These are phyloP conservation scores for Punica granatum DNA, from an alignment of 345 rosid species.

Conservation along the genomic window DNA sequence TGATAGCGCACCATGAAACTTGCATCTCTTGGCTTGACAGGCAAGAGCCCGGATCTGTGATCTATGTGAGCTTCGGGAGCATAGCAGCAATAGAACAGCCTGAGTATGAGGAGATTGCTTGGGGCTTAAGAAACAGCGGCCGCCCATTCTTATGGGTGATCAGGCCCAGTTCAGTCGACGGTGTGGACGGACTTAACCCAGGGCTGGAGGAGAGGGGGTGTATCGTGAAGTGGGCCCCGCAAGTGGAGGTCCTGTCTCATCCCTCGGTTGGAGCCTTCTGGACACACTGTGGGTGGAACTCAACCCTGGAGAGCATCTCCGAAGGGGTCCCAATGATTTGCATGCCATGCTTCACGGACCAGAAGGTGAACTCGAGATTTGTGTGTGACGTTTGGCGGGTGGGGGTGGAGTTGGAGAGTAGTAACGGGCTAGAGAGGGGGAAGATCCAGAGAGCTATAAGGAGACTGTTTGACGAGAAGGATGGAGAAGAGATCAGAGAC, in stretches of 20 bases:
- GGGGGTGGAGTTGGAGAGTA: slow-evolving; percentile 16
- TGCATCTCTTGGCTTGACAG: slow-evolving; percentile 49
- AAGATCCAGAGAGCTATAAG: slow-evolving; percentile 12
- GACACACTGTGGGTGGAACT: slow-evolving; percentile 42
- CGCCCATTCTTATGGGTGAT: slow-evolving; percentile 65
- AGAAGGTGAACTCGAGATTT: slow-evolving; percentile 20
- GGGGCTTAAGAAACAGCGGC: slow-evolving; percentile 39
- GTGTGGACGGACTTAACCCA: slow-evolving; percentile 25
- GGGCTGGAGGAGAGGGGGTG: slow-evolving; percentile 21
- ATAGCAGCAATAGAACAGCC: slow-evolving; percentile 25
- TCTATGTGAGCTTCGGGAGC: slow-evolving; percentile 64
- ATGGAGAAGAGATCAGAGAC: slow-evolving; percentile 20
- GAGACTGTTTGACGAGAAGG: slow-evolving; percentile 18
- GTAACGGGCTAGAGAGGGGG: slow-evolving; percentile 17
- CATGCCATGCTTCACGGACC: slow-evolving; percentile 30
- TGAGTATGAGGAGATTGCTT: slow-evolving; percentile 44
- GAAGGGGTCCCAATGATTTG: slow-evolving; percentile 41
- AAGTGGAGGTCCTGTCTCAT: slow-evolving; percentile 28
- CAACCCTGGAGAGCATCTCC: slow-evolving; percentile 26
- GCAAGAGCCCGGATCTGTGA: slow-evolving; percentile 33
- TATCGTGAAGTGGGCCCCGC: slow-evolving; percentile 36
- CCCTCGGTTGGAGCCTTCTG: slow-evolving; percentile 30
- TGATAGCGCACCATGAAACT: slow-evolving; percentile 18
- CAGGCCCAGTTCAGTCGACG: slow-evolving; percentile 29
- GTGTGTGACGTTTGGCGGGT: slow-evolving; percentile 21